phyloP scores from a whole-genome alignment of 1,284 basidiomycete species.

The Megacollybia platyphylla region DNA sequence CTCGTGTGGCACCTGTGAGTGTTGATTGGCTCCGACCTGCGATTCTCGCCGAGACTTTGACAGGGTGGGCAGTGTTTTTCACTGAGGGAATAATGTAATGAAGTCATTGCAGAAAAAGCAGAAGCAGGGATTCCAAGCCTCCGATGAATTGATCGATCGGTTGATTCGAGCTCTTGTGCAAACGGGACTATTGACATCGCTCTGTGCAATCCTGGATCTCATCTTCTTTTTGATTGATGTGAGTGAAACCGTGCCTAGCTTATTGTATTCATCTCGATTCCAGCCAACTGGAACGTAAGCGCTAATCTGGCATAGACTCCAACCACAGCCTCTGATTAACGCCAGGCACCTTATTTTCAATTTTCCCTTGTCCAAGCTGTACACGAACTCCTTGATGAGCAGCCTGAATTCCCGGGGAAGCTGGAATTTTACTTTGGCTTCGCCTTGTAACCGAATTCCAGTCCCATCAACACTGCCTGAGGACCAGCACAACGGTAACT shows the following conservation, averaged over 20 bases:
- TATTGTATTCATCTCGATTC: neutral
- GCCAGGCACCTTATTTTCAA: slow-evolving; percentile 26
- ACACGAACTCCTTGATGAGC: slow-evolving; percentile 29
- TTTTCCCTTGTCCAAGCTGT: slow-evolving; percentile 26
- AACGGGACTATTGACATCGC: slow-evolving; percentile 20
- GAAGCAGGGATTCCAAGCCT: slow-evolving; percentile 19
- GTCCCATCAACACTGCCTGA: neutral
- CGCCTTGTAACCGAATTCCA: neutral
- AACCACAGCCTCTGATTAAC: neutral
- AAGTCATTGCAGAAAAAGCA: slow-evolving; percentile 19
- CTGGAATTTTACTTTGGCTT: slow-evolving; percentile 13
- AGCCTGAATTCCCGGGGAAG: slow-evolving; percentile 23
- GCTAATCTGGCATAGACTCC: neutral
- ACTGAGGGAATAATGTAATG: neutral
- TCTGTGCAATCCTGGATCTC: slow-evolving; percentile 19
- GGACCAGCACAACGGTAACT: neutral
- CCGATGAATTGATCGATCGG: slow-evolving; percentile 17
- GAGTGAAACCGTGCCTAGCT: slow-evolving; percentile 7
- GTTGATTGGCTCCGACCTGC: too few species aligned
- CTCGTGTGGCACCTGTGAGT: slow-evolving; percentile 23
- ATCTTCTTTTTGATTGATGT: slow-evolving; percentile 20
- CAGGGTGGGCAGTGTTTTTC: neutral
- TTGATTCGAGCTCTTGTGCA: slow-evolving; percentile 31
- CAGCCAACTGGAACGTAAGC: slow-evolving; percentile 17
- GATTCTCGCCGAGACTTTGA: neutral